Conservation (phyloP, 768 basidiomycete species). For the Termitomyces sp. region DNA sequence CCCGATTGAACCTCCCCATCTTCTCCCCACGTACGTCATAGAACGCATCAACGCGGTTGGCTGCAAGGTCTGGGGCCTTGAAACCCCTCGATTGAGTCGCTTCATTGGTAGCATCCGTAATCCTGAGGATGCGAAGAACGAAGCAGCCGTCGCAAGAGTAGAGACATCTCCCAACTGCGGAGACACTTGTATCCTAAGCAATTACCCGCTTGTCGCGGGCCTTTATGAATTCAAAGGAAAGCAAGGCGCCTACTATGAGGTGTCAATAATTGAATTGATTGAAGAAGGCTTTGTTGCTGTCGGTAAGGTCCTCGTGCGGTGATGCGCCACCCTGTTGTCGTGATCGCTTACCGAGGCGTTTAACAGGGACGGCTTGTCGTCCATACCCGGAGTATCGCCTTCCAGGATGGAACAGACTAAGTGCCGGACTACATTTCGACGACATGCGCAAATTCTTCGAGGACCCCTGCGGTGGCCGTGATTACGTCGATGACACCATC, state of each 20-base stretch:
- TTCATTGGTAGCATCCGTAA: constrained; percentile 42
- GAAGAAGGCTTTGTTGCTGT: constrained; percentile 46
- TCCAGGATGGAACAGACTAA: constrained; percentile 68
- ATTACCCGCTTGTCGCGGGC: constrained; percentile 55
- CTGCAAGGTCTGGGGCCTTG: constrained; percentile 50
- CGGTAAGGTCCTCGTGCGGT: constrained; percentile 28
- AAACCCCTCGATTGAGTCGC: constrained; percentile 30
- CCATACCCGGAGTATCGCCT: constrained; percentile 64
- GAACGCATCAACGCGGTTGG: constrained; percentile 45
- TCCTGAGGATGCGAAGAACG: constrained; percentile 25
- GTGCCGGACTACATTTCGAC: constrained; percentile 63
- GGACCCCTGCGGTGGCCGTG: constrained; percentile 58
- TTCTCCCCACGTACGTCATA: constrained; percentile 47
- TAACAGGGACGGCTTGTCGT: constrained; percentile 52
- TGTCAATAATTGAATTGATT: constrained; percentile 50
- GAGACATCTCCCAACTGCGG: constrained; percentile 35
- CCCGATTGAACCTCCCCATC: constrained; percentile 33
- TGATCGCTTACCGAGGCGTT: background rate
- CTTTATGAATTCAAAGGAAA: constrained; percentile 52
- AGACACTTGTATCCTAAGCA: constrained; percentile 51
- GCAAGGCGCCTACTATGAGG: constrained; percentile 59
- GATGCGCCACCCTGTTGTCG: background rate
- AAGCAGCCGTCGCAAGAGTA: constrained; percentile 32
- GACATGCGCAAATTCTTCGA: constrained; percentile 73
- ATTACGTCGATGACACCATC: constrained; percentile 31